Conservation (phyloP, 2,329 filamentous ascomycete genomes). For the Fusarium siculi region DNA sequence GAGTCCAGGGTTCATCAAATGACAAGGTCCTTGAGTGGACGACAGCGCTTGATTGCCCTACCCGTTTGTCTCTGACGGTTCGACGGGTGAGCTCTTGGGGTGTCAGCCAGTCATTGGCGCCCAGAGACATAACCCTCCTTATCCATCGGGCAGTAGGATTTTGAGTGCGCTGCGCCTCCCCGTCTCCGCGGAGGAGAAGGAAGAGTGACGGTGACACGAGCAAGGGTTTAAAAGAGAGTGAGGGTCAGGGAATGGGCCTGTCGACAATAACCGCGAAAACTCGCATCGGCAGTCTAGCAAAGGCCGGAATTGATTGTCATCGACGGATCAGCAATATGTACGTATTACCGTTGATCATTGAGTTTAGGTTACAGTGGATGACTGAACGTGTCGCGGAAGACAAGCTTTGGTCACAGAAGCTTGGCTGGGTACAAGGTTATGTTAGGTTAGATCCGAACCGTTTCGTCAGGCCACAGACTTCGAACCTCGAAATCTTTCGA, state of each 20-base stretch:
- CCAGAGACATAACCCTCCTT: slow-evolving; percentile 17
- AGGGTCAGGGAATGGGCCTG: not conserved
- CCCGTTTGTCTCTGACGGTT: slow-evolving; percentile 6
- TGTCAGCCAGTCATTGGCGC: slow-evolving; percentile 11
- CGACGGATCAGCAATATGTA: slow-evolving; percentile 10
- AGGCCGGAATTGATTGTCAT: slow-evolving; percentile 16
- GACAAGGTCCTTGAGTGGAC: not conserved
- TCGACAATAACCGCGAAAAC: not conserved
- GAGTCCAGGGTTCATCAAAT: not conserved
- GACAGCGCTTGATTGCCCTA: slow-evolving; percentile 15
- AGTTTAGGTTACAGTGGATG: slow-evolving; percentile 4
- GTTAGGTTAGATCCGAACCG: slow-evolving; percentile 11
- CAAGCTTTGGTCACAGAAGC: slow-evolving; percentile 24
- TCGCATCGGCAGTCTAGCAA: not conserved
- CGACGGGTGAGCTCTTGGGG: slow-evolving; percentile 11
- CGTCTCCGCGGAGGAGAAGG: not conserved
- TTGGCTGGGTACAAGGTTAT: slow-evolving; percentile 4
- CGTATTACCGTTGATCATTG: slow-evolving; percentile 16
- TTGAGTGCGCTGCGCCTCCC: not conserved
- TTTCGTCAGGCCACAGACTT: not conserved
- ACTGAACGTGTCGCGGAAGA: slow-evolving; percentile 3
- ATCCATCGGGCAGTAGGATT: not conserved
- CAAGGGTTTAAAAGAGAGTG: not conserved
- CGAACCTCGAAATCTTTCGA: not conserved
- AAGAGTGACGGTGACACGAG: not conserved